Percentiles rank a stretch among this genome's conserved stretches.
Evolutionary conservation across 139 green algal genomes (phyloP).

Genomic region (Chlamydomonas sp.): DNA sequence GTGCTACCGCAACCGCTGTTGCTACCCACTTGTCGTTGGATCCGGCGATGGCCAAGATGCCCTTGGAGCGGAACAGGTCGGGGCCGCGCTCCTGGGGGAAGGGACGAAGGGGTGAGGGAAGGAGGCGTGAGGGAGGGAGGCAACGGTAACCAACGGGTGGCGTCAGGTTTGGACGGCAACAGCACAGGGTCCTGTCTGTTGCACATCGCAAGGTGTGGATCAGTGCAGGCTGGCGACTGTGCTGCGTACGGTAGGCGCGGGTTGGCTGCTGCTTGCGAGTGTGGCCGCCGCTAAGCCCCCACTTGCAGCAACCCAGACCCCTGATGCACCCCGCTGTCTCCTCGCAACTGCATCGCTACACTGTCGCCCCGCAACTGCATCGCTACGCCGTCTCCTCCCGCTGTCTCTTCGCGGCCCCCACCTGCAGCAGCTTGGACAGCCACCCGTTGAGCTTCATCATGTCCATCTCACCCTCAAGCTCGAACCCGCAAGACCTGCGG

Average conservation of each 20-base stretch:
- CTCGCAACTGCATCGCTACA: too few species aligned
- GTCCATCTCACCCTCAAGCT: slow-evolving; percentile 73
- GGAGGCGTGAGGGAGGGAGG: background rate
- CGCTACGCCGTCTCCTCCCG: background rate
- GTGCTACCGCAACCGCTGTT: too few species aligned
- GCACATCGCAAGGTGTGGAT: too few species aligned
- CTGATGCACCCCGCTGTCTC: too few species aligned
- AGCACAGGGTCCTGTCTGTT: too few species aligned
- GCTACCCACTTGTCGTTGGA: slow-evolving; percentile 74
- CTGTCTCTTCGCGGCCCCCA: background rate
- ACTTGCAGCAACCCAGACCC: too few species aligned
- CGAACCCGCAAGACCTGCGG: slow-evolving; percentile 57
- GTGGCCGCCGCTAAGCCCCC: too few species aligned
- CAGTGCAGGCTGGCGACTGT: too few species aligned
- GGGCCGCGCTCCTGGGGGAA: slow-evolving; percentile 64
- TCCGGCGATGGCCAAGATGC: slow-evolving; percentile 78
- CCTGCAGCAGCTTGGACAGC: slow-evolving; percentile 72
- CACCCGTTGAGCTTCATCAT: slow-evolving; percentile 77
- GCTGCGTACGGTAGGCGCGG: too few species aligned
- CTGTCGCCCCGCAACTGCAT: background rate
- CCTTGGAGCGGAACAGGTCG: slow-evolving; percentile 90
- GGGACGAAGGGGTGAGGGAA: background rate
- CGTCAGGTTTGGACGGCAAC: background rate
- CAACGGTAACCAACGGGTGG: background rate
- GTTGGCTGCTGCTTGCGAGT: too few species aligned